phyloP scores from a whole-genome alignment of 2,329 filamentous ascomycete genomes.

The Epichloe sp. region DNA sequence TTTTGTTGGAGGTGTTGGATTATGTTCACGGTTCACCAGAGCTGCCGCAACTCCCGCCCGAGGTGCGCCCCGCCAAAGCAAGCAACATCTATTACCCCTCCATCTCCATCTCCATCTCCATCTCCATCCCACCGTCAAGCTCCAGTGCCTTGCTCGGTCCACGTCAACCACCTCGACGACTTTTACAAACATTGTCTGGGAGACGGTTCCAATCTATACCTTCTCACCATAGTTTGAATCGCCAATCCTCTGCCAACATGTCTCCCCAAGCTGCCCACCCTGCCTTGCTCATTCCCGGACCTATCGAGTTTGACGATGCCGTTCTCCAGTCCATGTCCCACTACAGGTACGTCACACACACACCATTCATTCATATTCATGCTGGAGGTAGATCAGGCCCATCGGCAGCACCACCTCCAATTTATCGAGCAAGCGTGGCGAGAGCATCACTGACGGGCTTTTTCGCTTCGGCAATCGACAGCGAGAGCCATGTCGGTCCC shows the following conservation, averaged over 20 bases:
- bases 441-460: not conserved
- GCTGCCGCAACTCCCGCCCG: not conserved
- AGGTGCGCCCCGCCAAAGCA: constrained; percentile 1
- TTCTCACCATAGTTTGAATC: not conserved
- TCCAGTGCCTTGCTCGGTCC: not conserved
- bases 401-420: not conserved
- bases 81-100: not conserved
- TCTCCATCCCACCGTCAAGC: not conserved
- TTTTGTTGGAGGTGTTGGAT: no score
- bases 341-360: constrained; percentile 51
- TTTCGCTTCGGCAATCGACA: constrained; percentile 22
- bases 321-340: constrained; percentile 92
- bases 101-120: constrained; percentile 3
- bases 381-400: not conserved
- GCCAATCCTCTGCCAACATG: constrained; percentile 30
- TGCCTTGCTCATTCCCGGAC: constrained; percentile 87
- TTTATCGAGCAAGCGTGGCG: not conserved
- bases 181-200: not conserved
- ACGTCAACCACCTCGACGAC: constrained; percentile 2
- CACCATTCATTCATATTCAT: no score
- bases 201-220: not conserved
- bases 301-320: constrained; percentile 96
- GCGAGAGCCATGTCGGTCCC: constrained; percentile 85
- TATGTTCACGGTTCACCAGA: not conserved
- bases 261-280: constrained; percentile 48